phyloP scores from a whole-genome alignment of 352 stramenopile genomes.

The Phytopythium aichiense region DNA sequence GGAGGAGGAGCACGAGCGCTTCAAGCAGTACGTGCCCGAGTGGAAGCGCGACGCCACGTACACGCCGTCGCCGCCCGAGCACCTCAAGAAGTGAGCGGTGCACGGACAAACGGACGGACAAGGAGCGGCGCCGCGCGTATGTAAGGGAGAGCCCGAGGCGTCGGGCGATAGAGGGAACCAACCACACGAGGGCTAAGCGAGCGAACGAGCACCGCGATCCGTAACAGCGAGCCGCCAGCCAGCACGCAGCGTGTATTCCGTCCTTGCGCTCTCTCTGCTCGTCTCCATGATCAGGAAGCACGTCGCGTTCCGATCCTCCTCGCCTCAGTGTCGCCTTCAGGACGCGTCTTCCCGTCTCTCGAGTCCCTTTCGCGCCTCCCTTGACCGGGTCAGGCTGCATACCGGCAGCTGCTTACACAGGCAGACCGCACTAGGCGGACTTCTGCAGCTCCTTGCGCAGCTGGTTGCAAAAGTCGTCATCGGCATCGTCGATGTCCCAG shows the following conservation, averaged over 20 bases:
- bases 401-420: neutral
- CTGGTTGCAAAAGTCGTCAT: slow-evolving; percentile 92
- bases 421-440: slow-evolving; percentile 41
- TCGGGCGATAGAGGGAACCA: neutral
- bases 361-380: too few species aligned
- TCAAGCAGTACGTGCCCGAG: slow-evolving; percentile 79
- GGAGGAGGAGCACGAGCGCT: slow-evolving; percentile 56
- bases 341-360: too few species aligned
- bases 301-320: too few species aligned
- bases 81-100: slow-evolving; percentile 42
- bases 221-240: neutral
- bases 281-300: too few species aligned
- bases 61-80: slow-evolving; percentile 54
- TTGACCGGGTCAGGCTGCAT: too few species aligned
- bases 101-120: too few species aligned
- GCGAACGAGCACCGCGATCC: neutral
- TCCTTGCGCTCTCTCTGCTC: neutral
- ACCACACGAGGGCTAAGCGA: neutral
- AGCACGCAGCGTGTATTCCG: slow-evolving; percentile 1
- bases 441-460: slow-evolving; percentile 88
- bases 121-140: neutral
- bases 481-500: slow-evolving; percentile 91
- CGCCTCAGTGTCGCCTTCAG: too few species aligned
- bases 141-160: neutral
- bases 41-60: slow-evolving; percentile 82